A percentile compares a stretch with the other conserved stretches of the same genome.
Evolutionary conservation across 1,139 yeast genomes (phyloP).

Genomic region (Hansenula sp.): DNA sequence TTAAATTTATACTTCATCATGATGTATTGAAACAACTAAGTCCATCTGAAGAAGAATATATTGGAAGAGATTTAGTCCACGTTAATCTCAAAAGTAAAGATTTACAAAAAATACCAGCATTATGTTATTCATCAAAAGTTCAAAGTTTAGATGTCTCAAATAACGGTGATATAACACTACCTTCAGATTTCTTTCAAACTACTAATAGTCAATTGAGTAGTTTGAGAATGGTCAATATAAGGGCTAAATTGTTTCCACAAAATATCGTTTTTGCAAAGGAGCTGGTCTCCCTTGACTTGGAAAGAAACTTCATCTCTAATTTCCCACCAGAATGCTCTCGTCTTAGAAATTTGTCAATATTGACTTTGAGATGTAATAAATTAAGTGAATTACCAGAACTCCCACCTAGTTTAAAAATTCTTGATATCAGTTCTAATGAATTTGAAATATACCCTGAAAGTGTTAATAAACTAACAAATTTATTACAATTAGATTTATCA

Average conservation of each 20-base stretch:
- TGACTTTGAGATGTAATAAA: constrained; percentile 71
- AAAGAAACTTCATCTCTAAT: constrained; percentile 67
- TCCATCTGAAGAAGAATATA: constrained; percentile 59
- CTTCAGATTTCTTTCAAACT: constrained; percentile 81
- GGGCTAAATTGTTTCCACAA: constrained; percentile 69
- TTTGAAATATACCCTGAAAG: constrained; percentile 66
- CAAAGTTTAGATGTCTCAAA: constrained; percentile 80
- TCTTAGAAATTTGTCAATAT: constrained; percentile 47
- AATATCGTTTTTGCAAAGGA: constrained; percentile 67
- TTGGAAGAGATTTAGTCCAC: constrained; percentile 64
- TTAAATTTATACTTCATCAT: constrained; percentile 78
- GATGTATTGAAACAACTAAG: constrained; percentile 66
- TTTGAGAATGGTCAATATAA: constrained; percentile 67
- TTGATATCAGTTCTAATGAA: constrained; percentile 80
- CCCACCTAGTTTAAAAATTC: constrained; percentile 47
- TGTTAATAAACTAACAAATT: constrained; percentile 54
- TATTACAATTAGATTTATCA: constrained; percentile 73
- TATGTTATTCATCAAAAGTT: constrained; percentile 78
- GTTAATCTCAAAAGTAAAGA: constrained; percentile 74
- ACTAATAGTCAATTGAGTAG: constrained; percentile 62
- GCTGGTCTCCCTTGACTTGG: constrained; percentile 68
- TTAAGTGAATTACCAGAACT: constrained; percentile 60
- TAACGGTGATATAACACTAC: constrained; percentile 81
- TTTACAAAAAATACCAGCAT: constrained; percentile 79
- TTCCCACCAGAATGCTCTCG: constrained; percentile 57